These are phyloP conservation scores for Coccinonectria pachysandricola DNA, from an alignment of 2,329 filamentous ascomycete genomes.

Conservation along the genomic window DNA sequence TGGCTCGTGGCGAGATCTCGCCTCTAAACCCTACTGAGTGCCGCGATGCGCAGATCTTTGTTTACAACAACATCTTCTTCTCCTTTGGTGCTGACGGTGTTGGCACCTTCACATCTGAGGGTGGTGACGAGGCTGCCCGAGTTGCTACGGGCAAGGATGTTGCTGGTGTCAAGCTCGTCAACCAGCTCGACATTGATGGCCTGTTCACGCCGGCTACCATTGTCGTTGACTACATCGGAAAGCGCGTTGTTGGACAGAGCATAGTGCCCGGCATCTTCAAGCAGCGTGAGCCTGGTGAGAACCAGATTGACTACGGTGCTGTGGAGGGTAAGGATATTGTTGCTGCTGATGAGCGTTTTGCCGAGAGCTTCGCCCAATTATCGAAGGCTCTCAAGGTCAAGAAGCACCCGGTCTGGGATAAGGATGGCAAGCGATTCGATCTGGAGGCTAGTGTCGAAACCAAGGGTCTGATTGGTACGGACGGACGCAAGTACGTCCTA, in stretches of 20 bases:
- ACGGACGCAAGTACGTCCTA: constrained; percentile 94
- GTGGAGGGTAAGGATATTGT: constrained; percentile 96
- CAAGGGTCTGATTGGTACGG: constrained; percentile 92
- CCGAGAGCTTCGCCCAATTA: constrained; percentile 74
- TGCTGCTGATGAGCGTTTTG: constrained; percentile 80
- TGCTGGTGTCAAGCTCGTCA: constrained; percentile 84
- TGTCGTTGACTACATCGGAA: constrained; percentile 92
- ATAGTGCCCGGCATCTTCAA: constrained; percentile 99
- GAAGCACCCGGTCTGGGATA: constrained; percentile 95
- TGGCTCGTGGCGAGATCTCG: constrained; percentile 84
- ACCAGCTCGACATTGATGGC: constrained; percentile 91
- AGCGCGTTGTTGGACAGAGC: constrained; percentile 93
- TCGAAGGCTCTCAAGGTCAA: constrained; percentile 87
- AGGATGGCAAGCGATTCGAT: constrained; percentile 81
- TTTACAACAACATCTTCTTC: constrained; percentile 99
- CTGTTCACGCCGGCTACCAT: constrained; percentile 94
- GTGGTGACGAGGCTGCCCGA: constrained; percentile 89
- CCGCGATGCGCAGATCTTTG: constrained; percentile 91
- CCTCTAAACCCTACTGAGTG: constrained; percentile 91
- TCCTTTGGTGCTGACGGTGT: constrained; percentile 97
- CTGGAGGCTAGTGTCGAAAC: constrained; percentile 95
- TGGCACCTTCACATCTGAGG: constrained; percentile 91
- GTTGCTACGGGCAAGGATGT: constrained; percentile 97
- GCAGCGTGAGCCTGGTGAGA: constrained; percentile 92
- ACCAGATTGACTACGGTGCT: constrained; percentile 97